These are phyloP conservation scores for Silybum marianum DNA, from an alignment of 129 eudicot species.

Conservation along the genomic window DNA sequence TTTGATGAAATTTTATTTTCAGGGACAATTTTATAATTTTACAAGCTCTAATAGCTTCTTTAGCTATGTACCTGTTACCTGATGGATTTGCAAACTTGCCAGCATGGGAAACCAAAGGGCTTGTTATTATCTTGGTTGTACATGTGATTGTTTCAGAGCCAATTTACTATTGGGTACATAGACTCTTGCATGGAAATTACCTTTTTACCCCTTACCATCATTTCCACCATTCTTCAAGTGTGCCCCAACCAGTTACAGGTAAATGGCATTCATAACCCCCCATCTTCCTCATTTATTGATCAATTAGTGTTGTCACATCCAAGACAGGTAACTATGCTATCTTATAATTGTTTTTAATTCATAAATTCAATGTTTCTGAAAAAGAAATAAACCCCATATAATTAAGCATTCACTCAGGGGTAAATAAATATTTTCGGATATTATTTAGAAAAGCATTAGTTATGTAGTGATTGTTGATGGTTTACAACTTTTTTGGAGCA, in stretches of 20 bases:
- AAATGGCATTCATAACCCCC: conserved; percentile 22
- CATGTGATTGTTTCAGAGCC: conserved; percentile 87
- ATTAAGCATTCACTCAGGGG: background rate
- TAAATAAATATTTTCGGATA: background rate
- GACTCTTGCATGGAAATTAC: conserved; percentile 55
- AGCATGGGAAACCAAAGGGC: conserved; percentile 60
- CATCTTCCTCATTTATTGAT: conserved; percentile 36
- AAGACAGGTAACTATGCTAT: background rate
- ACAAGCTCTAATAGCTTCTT: conserved; percentile 55
- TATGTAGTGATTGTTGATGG: background rate
- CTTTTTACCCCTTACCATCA: conserved; percentile 70
- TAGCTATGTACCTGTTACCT: conserved; percentile 42
- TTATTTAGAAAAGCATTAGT: background rate
- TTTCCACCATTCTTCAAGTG: conserved; percentile 78
- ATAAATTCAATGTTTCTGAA: background rate
- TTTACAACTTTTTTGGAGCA: background rate
- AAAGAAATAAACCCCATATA: background rate
- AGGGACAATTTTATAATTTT: conserved; percentile 87
- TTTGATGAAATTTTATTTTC: conserved; percentile 16
- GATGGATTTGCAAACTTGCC: conserved; percentile 38
- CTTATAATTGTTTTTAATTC: background rate
- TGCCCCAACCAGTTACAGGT: conserved; percentile 89
- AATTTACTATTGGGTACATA: conserved; percentile 67
- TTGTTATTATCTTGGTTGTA: conserved; percentile 38
- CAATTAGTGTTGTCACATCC: conserved; percentile 15